phyloP scores from a whole-genome alignment of 2,329 filamentous ascomycete species.

The Arthrobotrys conoides region DNA sequence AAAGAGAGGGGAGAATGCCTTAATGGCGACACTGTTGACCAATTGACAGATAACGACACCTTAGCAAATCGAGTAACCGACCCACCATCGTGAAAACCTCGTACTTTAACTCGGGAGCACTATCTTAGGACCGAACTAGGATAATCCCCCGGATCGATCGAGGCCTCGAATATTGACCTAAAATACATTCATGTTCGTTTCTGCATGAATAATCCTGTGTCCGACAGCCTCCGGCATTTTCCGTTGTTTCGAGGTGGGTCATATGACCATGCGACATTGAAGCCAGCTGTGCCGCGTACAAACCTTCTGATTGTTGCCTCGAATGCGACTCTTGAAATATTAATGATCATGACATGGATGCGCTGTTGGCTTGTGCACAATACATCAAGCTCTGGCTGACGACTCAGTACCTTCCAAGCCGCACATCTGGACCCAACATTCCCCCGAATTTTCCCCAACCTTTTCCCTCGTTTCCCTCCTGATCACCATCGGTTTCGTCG shows the following conservation, averaged over 20 bases:
- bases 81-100: not conserved
- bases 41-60: slow-evolving; percentile 43
- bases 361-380: not conserved
- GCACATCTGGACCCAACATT: not conserved
- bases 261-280: slow-evolving; percentile 14
- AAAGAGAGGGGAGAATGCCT: not conserved
- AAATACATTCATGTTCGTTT: not conserved
- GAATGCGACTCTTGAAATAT: slow-evolving; percentile 17
- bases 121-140: not conserved
- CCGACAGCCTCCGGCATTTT: not conserved
- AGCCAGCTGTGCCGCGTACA: slow-evolving; percentile 3
- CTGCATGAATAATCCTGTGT: not conserved
- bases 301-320: slow-evolving; percentile 27
- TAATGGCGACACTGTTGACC: not conserved
- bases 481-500: slow-evolving; percentile 20
- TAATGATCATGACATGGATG: slow-evolving; percentile 1
- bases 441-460: not conserved
- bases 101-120: not conserved
- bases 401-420: not conserved
- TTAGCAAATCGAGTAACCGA: not conserved
- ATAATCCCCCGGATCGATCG: not conserved
- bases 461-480: slow-evolving; percentile 4
- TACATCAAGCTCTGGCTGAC: not conserved
- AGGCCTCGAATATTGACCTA: not conserved
- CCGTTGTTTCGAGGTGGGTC: slow-evolving; percentile 18